phyloP scores from a whole-genome alignment of 345 rosid species.

The Eutrema japonicum region DNA sequence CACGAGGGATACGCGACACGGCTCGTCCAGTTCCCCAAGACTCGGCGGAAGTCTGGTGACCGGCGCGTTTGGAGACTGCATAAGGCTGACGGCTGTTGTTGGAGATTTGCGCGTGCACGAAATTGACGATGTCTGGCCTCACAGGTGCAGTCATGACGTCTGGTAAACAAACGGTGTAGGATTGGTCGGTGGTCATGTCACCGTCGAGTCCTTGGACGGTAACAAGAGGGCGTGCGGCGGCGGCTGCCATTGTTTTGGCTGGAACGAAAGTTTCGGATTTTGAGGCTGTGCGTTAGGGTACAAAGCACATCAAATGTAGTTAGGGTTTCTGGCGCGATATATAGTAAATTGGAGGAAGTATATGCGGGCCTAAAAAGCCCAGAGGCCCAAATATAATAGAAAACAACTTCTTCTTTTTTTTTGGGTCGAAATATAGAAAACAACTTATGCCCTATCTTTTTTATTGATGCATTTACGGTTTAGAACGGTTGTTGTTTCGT shows the following conservation, averaged over 20 bases:
- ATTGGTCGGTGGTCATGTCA: conserved; percentile 75
- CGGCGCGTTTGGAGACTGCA: conserved; percentile 82
- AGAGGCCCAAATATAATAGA: conserved; percentile 5
- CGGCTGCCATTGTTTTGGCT: conserved; percentile 31
- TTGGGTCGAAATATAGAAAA: neutral
- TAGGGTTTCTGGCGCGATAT: conserved; percentile 24
- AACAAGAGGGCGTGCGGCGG: conserved; percentile 76
- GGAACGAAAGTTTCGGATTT: neutral
- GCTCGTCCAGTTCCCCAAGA: conserved; percentile 99
- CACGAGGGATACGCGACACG: conserved; percentile 97
- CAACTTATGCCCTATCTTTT: too few relatives aligned
- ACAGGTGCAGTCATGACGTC: conserved; percentile 79
- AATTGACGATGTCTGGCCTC: conserved; percentile 77
- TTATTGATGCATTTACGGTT: neutral
- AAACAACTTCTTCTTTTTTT: neutral
- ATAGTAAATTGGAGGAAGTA: neutral
- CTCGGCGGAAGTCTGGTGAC: conserved; percentile 97
- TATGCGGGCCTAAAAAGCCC: conserved; percentile 12
- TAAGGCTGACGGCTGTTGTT: conserved; percentile 90
- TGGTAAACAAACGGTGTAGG: conserved; percentile 60
- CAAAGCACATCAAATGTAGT: neutral
- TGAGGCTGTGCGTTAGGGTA: conserved; percentile 22
- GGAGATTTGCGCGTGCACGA: conserved; percentile 71
- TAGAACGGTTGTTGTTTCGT: neutral
- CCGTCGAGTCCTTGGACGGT: conserved; percentile 69